Base-by-base conservation (phyloP, 1,284 basidiomycete genomes). In the Ceratobasidium sp. region DNA sequence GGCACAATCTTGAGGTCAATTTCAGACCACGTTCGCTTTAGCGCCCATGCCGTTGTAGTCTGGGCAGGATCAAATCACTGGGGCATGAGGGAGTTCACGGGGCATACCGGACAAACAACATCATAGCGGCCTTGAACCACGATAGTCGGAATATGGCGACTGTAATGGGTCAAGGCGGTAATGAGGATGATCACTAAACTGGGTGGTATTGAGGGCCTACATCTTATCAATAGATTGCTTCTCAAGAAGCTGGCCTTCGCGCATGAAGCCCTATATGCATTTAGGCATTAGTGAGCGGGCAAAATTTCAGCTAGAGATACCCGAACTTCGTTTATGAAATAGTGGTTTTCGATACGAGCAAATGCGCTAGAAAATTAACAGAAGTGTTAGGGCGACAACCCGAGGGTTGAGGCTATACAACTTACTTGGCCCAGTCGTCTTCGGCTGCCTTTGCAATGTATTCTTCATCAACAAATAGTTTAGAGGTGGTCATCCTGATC, bases 321-420 rank as follows among this genome's bases (percentile, higher is more conserved):
- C 14, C 85, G 64, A 74, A 90, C 90, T 54, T 87, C 86, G 79
- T 94, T 93, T 65, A 94, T 84, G 80, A 98, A 97, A 82, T 93
- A 98, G 80, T 98, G 95, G 79, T 94, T 94, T 83, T 98, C 96
- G 76, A 98, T 96, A 58, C 90, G 84, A 4, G 95, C 94, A 81
- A 96, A 96, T 1, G 93, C 92, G 79, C 92, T 94, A 77, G 4
- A 24, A 22, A 39, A 65, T 51, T 54, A 72, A 54, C 46, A 24
- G 8, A 49, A 22, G 3, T 63, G n/a, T 43, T 9, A 64, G 16
- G 58, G 16, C 24, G 53, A n/a, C 19, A 14, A 19, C 31, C 41
- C 22, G 13, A 29, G 22, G 27, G 39, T 37, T 62, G 49, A 24
- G 72, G 65, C 2, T 27, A 31, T 34, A 37, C 16, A 34, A 84